Base-by-base conservation (phyloP, 2,329 filamentous ascomycete genomes). In the Botrytis byssoidea region DNA sequence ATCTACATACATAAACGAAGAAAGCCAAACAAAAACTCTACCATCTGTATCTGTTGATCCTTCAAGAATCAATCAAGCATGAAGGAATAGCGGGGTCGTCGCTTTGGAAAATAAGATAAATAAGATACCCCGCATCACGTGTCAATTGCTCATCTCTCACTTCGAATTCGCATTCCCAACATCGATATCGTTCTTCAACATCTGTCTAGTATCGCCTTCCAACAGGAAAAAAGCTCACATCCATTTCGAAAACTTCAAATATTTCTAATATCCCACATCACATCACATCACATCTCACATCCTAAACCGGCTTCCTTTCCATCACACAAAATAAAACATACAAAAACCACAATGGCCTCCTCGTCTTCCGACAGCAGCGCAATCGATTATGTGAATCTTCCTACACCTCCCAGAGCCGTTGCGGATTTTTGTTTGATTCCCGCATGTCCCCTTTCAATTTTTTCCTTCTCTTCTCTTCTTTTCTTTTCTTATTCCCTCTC, bases 361-460 rank as follows among this genome's bases (percentile, higher is more conserved):
- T 57, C 66, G 40, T 32, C 48, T 7, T 32, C 66, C 14, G 51
- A 57, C 18, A 29, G 51, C 3, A 20, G 25, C n/a, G 25, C 66
- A 3, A 76, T 75, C n/a, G 76, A 78, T 67, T 78, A 78, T 63
- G 66, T 65, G 3, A 75, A 71, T 32, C 73, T 78, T 16, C 37
- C 72, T 42, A 74, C 72, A 8, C 72, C 72, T 1, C 68, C 72
- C 1, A 61, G 48, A 57, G 68, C 72, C 7, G 93, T 92, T 72
- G 95, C 92, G 74, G 95, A 98, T 84, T 97, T 98, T 82, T 98
- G 95, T 83, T 86, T 98, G 77, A 92, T 98, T 75, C 95, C 95
- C 2, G 91, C 93, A 80, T 48, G 40, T 51, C 14, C 25, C 35
- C 44, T 60, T 10, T 35, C 22, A 44, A 10, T 65, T 48, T 59